phyloP scores from a whole-genome alignment of 257 asterid species.

The Leptodermis oblonga region DNA sequence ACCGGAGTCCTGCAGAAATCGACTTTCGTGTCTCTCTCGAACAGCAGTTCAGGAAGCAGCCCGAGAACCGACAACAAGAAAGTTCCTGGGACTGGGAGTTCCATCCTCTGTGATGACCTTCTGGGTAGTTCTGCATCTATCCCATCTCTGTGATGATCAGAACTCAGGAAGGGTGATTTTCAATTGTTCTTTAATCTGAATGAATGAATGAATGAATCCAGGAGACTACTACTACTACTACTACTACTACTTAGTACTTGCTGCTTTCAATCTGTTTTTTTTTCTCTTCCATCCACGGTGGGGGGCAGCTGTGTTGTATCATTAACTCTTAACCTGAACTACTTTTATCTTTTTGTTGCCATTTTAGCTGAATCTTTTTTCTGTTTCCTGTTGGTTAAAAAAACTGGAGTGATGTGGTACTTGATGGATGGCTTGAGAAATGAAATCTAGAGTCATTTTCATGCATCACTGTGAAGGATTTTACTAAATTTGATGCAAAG shows the following conservation, averaged over 20 bases:
- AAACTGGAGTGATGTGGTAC: not conserved
- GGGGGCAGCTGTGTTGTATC: conserved; percentile 21
- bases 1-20: conserved; percentile 72
- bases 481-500: not conserved
- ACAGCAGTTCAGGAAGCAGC: conserved; percentile 74
- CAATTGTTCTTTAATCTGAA: not conserved
- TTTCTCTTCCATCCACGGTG: no score
- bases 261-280: conserved; percentile 4
- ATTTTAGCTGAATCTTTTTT: not conserved
- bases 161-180: not conserved
- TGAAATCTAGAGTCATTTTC: no score
- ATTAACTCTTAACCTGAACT: conserved; percentile 11
- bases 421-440: not conserved
- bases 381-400: not conserved
- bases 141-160: conserved; percentile 30
- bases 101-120: conserved; percentile 34
- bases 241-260: no score
- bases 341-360: not conserved
- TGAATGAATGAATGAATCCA: conserved; percentile 2
- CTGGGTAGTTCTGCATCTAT: conserved; percentile 46
- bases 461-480: no score
- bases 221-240: no score
- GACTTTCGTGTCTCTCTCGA: conserved; percentile 54
- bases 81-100: conserved; percentile 28
- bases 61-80: conserved; percentile 45